Evolutionary conservation across 345 rosid species (phyloP).

Genomic region (Pistacia integerrima): DNA sequence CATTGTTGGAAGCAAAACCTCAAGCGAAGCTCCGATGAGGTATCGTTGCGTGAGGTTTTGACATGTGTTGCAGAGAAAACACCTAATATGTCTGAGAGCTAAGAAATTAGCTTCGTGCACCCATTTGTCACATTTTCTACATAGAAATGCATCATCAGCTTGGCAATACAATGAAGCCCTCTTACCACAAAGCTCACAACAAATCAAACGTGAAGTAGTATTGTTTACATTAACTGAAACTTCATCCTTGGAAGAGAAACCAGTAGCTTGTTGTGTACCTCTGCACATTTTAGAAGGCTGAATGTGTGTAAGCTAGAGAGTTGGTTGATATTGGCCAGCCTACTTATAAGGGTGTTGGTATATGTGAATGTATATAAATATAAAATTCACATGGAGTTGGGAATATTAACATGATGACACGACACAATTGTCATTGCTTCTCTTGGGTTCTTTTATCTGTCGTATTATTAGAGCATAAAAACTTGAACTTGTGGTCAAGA

Average conservation of each 20-base stretch:
- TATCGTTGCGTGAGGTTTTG: constrained; percentile 60
- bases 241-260: constrained; percentile 18
- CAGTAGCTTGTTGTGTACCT: constrained; percentile 38
- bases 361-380: not conserved
- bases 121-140: constrained; percentile 65
- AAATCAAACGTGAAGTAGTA: constrained; percentile 17
- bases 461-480: constrained; percentile 1
- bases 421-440: constrained; percentile 23
- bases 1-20: constrained; percentile 42
- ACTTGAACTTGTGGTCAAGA: constrained; percentile 36
- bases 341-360: constrained; percentile 4
- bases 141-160: constrained; percentile 78
- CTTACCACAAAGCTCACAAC: constrained; percentile 68
- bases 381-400: constrained; percentile 10
- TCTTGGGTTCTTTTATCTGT: not conserved
- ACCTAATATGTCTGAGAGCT: constrained; percentile 73
- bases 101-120: constrained; percentile 86
- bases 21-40: constrained; percentile 50
- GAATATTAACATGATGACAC: constrained; percentile 21
- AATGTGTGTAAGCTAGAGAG: not conserved
- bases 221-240: constrained; percentile 7
- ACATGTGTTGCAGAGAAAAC: constrained; percentile 67
- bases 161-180: constrained; percentile 69
- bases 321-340: not conserved
- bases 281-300: constrained; percentile 49